Evolutionary conservation across 495 filamentous ascomycete species (phyloP).

Genomic region (Pyronema domesticum): DNA sequence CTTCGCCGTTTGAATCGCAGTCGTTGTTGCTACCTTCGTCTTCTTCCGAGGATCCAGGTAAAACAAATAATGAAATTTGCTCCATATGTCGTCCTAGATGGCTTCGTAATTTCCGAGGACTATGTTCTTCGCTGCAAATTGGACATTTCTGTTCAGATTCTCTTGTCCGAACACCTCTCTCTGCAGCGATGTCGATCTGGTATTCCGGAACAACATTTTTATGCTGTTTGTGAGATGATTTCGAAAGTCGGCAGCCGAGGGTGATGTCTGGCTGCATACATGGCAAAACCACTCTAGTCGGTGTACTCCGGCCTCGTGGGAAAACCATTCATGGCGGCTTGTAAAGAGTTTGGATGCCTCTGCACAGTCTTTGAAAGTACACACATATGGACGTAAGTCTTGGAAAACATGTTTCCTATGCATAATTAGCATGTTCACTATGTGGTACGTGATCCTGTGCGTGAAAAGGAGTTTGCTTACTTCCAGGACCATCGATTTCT

Average conservation of each 20-base stretch:
- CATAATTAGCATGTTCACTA: too few relatives aligned
- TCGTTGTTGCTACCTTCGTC: too few relatives aligned
- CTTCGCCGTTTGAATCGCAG: too few relatives aligned
- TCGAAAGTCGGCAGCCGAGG: neutral
- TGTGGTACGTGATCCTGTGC: neutral
- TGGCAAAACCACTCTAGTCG: constrained; percentile 1
- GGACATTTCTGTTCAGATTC: constrained; percentile 6
- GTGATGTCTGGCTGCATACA: neutral
- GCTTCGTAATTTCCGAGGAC: constrained; percentile 2
- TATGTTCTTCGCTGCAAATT: neutral
- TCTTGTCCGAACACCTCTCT: constrained; percentile 6
- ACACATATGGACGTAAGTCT: constrained; percentile 17
- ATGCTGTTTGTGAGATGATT: neutral
- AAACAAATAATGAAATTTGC: constrained; percentile 19
- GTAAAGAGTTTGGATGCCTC: constrained; percentile 7
- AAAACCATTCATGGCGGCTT: constrained; percentile 14
- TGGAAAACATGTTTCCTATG: constrained; percentile 15
- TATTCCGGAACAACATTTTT: too few relatives aligned
- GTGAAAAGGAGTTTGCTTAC: constrained; percentile 8
- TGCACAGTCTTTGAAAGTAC: constrained; percentile 6
- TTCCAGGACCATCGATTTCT: constrained; percentile 4
- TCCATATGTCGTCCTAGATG: constrained; percentile 21
- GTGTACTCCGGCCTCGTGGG: constrained; percentile 2
- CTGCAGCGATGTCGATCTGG: neutral
- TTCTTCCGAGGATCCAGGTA: too few relatives aligned